These are phyloP conservation scores for Cyclospora cayetanensis DNA, from an alignment of 169 alveolate species.

Conservation along the genomic window DNA sequence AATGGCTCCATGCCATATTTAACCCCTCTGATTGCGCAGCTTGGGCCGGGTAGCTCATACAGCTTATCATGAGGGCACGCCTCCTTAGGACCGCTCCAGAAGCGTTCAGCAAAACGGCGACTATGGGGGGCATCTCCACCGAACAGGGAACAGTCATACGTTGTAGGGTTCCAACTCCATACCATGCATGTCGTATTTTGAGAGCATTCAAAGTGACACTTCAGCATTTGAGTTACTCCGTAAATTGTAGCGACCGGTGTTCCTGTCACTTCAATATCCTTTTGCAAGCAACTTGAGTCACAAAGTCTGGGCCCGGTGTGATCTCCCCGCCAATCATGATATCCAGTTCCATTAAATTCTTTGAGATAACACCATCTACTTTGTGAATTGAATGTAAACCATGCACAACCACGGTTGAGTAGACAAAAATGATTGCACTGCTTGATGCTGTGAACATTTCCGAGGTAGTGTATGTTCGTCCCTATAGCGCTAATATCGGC, in stretches of 20 bases:
- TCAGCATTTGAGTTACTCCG: background rate
- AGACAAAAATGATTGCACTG: background rate
- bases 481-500: background rate
- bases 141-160: background rate
- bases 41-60: background rate
- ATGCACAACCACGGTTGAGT: background rate
- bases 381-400: background rate
- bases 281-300: background rate
- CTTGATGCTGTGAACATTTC: background rate
- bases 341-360: background rate
- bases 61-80: background rate
- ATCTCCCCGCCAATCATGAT: background rate
- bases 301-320: background rate
- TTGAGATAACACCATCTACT: background rate
- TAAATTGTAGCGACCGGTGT: background rate
- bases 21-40: background rate
- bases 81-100: background rate
- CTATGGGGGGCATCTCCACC: background rate
- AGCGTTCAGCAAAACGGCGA: background rate
- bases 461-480: background rate
- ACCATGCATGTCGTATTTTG: background rate
- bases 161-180: background rate
- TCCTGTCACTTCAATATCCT: background rate
- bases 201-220: background rate
- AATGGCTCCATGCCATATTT: background rate